Base-by-base conservation (phyloP, 2,329 filamentous ascomycete species). In the Aspergillus persii region DNA sequence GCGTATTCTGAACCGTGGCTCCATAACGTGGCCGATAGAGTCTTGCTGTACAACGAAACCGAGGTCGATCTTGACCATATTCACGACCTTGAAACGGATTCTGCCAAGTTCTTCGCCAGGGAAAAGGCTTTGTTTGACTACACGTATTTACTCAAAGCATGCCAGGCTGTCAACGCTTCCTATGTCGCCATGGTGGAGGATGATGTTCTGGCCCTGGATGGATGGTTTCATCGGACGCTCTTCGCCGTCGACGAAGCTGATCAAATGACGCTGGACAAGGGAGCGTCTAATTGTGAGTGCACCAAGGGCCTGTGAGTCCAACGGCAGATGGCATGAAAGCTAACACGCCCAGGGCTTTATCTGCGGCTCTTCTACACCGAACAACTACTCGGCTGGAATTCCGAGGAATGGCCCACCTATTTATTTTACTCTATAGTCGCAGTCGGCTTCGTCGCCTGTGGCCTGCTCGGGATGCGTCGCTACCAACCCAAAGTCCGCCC, bases 321-420 rank as follows among this genome's bases (percentile, higher is more conserved):
- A 47, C 3, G 18, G 4, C 7, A 27, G 7, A 11, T 2, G 18
- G 27, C 18, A 47, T 9, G n/a, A 12, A 47, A 3, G 36, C 44
- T 27, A 47, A 23, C 18, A 23, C 11, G 44, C 8, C 2, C 44
- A 65, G 76, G 74, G 63, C 66, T 80, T 6, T 80, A 81, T 63
- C 69, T 81, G 18, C 77, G 78, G 2, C 69, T 81, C 11, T 81
- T 81, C 68, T 80, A 79, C 59, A 79, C 77, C 0, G 78, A 81
- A 56, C 68, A 77, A 53, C 77, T 78, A 50, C 70, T 78, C 3
- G 77, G 78, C 54, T 81, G 78, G 79, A 79, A 80, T 54, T 68
- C 68, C 7, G 77, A 80, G 61, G 64, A 76, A 44, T 79, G 76
- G 77, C 61, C 54, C 0, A 68, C 57, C 3, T 79, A 79, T 54